A percentile compares a stretch with the other conserved stretches of the same genome.
Conservation (phyloP, 441 rosid species). For the Eruca vesicaria region DNA sequence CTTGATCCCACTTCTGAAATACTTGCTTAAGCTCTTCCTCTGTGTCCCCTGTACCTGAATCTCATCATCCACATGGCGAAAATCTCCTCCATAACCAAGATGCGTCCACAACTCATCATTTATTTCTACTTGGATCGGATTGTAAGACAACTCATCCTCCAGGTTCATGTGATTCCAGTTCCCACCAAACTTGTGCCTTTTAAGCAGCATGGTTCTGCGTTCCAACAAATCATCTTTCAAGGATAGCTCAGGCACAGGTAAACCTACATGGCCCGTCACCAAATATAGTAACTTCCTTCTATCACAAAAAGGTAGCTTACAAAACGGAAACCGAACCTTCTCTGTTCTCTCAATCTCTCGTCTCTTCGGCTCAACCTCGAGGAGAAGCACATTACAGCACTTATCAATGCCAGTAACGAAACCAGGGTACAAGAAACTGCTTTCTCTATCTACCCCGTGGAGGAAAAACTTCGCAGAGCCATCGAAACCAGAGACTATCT, state of each 20-base stretch:
- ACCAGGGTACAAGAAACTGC: conserved; percentile 64
- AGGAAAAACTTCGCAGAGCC: conserved; percentile 64
- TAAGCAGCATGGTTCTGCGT: conserved; percentile 63
- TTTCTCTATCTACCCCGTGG: conserved; percentile 67
- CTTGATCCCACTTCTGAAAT: conserved; percentile 51
- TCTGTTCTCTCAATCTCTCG: conserved; percentile 36
- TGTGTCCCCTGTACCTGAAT: conserved; percentile 29
- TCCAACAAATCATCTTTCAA: conserved; percentile 49
- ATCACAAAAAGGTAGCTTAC: conserved; percentile 58
- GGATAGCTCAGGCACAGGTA: conserved; percentile 40
- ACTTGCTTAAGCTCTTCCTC: conserved; percentile 51
- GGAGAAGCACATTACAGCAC: conserved; percentile 68
- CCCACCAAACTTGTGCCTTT: conserved; percentile 44
- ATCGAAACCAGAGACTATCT: conserved; percentile 53
- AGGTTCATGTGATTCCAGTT: conserved; percentile 26
- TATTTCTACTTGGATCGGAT: conserved; percentile 47
- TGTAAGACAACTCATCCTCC: conserved; percentile 42
- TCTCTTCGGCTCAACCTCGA: conserved; percentile 67
- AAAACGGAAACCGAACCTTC: conserved; percentile 50
- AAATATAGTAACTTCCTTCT: conserved; percentile 69
- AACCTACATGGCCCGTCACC: conserved; percentile 53
- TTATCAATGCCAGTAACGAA: conserved; percentile 47
- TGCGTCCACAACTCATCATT: conserved; percentile 48
- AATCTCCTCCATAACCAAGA: conserved; percentile 40
- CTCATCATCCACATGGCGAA: conserved; percentile 35